Evolutionary conservation across 2,329 filamentous ascomycete genomes (phyloP), one percentile per base, ranked within the genome.

Genomic region (Alternaria longipes): DNA sequence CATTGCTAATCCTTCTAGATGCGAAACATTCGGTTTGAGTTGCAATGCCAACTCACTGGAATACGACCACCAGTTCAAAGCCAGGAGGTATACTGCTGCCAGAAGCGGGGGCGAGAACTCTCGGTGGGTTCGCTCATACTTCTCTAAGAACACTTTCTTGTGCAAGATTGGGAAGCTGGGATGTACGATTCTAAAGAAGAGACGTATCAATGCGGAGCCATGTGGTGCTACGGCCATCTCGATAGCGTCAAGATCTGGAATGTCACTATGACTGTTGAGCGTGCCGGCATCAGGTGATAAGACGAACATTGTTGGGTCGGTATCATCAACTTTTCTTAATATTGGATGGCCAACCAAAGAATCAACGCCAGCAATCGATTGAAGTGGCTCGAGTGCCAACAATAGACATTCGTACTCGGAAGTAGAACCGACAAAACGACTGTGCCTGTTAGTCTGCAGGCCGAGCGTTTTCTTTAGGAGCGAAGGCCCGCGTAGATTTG

Each of bases 161-260:
- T 89, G 85, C 4, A 88, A 72, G 47, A 88, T 83, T 1, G 86
- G 86, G 66, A 86, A 87, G 58, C 81, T 83, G 0, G 86, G 86
- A 65, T 88, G 86, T 8, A 88, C 82, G 40, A 87, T 84, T 26
- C 85, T 81, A 66, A 94, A 94, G 81, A 92, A 94, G 11, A 94
- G 81, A 67, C 91, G 87, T 55, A 94, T 86, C 52, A 95, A 82
- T 53, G 85, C 85, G 42, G 86, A 86, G 14, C 91, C 91, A 74
- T 93, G 85, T 4, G 91, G 90, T 12, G 86, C 84, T 18, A 94
- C 89, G 26, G 91, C 81, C 38, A 83, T 84, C 78, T 94, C 90
- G 68, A 95, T 88, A 63, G 87, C 87, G 66, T 92, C 89, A 58
- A 85, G 80, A 71, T 92, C 89, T 8, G 55, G 58, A 22, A 76